Evolutionary conservation across 2,329 filamentous ascomycete species (phyloP).

Genomic region (Anisogramma anomala): DNA sequence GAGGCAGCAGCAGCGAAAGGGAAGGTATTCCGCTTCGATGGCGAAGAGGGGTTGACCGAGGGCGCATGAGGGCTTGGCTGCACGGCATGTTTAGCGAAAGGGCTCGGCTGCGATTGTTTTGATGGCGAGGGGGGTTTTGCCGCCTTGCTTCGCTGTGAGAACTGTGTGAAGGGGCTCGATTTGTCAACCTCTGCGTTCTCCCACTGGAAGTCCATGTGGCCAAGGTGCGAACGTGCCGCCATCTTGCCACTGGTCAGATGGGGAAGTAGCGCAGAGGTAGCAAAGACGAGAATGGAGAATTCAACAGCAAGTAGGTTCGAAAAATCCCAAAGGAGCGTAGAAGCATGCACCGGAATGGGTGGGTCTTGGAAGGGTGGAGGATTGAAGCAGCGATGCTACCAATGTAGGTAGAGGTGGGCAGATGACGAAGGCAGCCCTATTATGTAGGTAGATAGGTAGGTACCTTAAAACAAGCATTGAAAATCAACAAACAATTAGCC

Average conservation of each 20-base stretch:
- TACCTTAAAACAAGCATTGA: no score
- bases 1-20: constrained; percentile 24
- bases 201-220: constrained; percentile 58
- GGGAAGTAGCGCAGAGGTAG: no score
- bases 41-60: constrained; percentile 27
- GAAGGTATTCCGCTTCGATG: constrained; percentile 24
- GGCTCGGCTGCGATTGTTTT: constrained; percentile 12
- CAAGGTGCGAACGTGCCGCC: constrained; percentile 45
- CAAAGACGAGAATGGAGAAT: no score
- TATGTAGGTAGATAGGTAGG: no score
- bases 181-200: constrained; percentile 41
- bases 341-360: background rate
- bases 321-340: no score
- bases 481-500: constrained; percentile 4
- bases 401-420: no score
- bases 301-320: no score
- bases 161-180: constrained; percentile 49
- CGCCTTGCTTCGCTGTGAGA: constrained; percentile 31
- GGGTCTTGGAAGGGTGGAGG: background rate
- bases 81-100: constrained; percentile 22
- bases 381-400: background rate
- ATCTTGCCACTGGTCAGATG: constrained; percentile 23
- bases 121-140: constrained; percentile 17
- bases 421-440: no score
- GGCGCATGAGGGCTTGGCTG: constrained; percentile 26